Base-by-base conservation (phyloP, 179 eudicot genomes). In the Beta macrorhiza region DNA sequence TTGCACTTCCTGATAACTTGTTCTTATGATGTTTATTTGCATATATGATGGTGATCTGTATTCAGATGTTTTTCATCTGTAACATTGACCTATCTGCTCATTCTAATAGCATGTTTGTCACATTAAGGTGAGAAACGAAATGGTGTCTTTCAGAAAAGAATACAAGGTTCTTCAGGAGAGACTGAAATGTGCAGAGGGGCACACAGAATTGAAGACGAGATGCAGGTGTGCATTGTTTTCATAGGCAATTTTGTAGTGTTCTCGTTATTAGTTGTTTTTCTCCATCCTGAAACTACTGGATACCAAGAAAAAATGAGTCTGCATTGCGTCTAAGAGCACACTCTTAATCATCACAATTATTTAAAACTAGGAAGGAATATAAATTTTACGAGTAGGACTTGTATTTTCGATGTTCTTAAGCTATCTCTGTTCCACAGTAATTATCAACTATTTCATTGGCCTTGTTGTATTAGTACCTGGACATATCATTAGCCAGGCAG, bases 91-190 rank as follows among this genome's bases (percentile, higher is more conserved):
- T 53, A 19, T 52, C 19, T 73, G 29, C 70, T 25, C 68, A 74
- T 53, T 81, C 69, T 79, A 80, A 56, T 78, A 79, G 22, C 76
- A 56, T 56, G 29, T 37, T 82, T 63, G 37, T 67, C 42, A 52
- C 53, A 59, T 77, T 32, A 49, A 95, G 97, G 90, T 86, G 83
- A 90, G 75, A 80, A 84, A 83, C 68, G 95, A 90, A 81, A 78
- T 90, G 89, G 72, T 82, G 81, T 79, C 86, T 15, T 84, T 81
- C 64, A 87, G 82, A 85, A 88, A 87, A 77, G 91, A 91, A 71
- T 85, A 88, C 83, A 83, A 85, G 84, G 84, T 55, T 84, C 87
- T 91, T 56, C 84, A 75, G 65, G 88, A 91, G 74, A 90, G 80
- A 77, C 77, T 90, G 85, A 67, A 73, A 81, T 70, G 59, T 75